Percentiles rank a stretch among this genome's conserved stretches.
phyloP scores from a whole-genome alignment of 345 rosid genomes.

The Eucalyptus pauciflora region DNA sequence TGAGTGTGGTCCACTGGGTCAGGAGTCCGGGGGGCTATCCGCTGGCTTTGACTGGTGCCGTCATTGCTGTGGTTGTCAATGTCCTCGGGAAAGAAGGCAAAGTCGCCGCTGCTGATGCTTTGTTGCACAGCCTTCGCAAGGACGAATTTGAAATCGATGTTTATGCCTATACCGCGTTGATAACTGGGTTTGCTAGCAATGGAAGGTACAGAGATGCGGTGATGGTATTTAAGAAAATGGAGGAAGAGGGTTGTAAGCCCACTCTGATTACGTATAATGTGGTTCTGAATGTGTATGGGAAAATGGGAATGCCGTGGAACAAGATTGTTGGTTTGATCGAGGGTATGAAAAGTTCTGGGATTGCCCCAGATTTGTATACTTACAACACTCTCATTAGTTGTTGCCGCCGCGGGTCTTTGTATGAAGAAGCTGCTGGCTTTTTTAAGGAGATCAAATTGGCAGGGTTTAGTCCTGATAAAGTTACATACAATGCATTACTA shows the following conservation, averaged over 20 bases:
- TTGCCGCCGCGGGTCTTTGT: conserved; percentile 75
- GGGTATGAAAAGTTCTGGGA: conserved; percentile 53
- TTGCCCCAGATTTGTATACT: conserved; percentile 65
- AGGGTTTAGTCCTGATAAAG: conserved; percentile 71
- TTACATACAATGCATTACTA: conserved; percentile 69
- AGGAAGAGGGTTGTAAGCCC: conserved; percentile 73
- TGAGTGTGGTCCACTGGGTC: conserved; percentile 70
- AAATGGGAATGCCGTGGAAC: conserved; percentile 98
- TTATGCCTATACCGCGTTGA: conserved; percentile 73
- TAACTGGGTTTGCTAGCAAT: conserved; percentile 51
- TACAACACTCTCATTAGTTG: conserved; percentile 81
- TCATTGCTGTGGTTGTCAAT: conserved; percentile 53
- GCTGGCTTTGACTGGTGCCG: conserved; percentile 31
- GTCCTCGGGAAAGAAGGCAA: conserved; percentile 60
- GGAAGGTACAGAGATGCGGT: conserved; percentile 86
- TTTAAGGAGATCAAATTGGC: conserved; percentile 64
- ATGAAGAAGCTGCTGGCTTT: conserved; percentile 67
- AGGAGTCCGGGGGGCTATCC: conserved; percentile 29
- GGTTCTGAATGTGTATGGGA: conserved; percentile 71
- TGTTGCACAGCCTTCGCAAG: conserved; percentile 36
- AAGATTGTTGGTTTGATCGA: conserved; percentile 47
- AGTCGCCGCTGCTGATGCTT: conserved; percentile 44
- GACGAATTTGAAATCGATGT: conserved; percentile 62
- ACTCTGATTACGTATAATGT: conserved; percentile 88
- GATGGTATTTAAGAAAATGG: conserved; percentile 64